Evolutionary conservation across 768 basidiomycete genomes (phyloP), one percentile per base, ranked within the genome.

Genomic region (Tylopilus sp.): DNA sequence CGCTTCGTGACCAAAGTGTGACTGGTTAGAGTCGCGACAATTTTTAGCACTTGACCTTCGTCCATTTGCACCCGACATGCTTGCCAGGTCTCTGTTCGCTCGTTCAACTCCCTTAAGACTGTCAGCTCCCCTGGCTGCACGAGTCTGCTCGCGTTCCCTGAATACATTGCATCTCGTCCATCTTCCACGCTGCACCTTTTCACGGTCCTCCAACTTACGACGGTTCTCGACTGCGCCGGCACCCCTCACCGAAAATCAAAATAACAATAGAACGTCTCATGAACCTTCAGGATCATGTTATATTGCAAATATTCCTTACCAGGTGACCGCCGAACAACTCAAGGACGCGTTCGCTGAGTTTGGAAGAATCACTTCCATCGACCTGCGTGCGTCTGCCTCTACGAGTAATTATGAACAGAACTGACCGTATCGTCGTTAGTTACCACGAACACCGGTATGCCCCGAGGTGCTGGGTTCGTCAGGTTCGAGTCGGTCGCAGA

Each of bases 301-400:
- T 40, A 56, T 81, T 28, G 77, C 73, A 9, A 83, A 83, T 55
- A n/a, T 83, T n/a, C 79, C 81, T 44, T 87, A 69, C 62, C 67
- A 58, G 17, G 58, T 67, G 35, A 73, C 70, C 2, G 75, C 72
- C 53, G 64, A 62, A 20, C 71, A 80, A 40, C 43, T 83, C 11
- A 50, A 64, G 36, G 69, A 73, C 4, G 66, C 70, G 17, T 77
- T 81, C 57, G 63, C 58, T 20, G 61, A 69, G 22, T 81, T 75
- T 57, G 82, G 81, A 8, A 51, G 64, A 20, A 53, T 82, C 36
- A 50, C 50, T 33, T 56, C 50, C 13, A 57, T 81, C 39, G 64
- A 63, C 31, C 43, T 83, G 40, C 62, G 80, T 79, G 52, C 40
- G 79, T 73, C 15, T 39, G 3, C 44, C 12, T 21, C 43, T 21